phyloP scores from a whole-genome alignment of 495 filamentous ascomycete genomes.

The Baudoinia panamericana region DNA sequence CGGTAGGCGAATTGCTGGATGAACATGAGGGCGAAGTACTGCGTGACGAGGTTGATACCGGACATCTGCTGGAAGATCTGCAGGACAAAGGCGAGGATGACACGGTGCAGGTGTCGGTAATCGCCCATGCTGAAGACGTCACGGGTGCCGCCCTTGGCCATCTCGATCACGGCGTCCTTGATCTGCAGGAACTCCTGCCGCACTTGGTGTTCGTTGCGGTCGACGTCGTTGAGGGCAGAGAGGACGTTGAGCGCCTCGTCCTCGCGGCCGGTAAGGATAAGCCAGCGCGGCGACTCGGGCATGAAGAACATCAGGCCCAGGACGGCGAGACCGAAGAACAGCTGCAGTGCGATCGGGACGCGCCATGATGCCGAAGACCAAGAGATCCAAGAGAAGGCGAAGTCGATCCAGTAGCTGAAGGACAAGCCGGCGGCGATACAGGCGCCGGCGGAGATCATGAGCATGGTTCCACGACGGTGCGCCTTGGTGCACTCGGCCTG shows the following conservation, averaged over 20 bases:
- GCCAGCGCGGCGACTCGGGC: conserved; percentile 64
- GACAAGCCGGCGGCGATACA: conserved; percentile 61
- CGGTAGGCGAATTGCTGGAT: conserved; percentile 42
- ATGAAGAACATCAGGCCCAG: conserved; percentile 47
- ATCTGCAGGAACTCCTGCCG: conserved; percentile 55
- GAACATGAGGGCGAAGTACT: conserved; percentile 58
- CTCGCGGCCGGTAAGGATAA: conserved; percentile 54
- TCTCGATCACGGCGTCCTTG: conserved; percentile 61
- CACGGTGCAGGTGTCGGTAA: conserved; percentile 61
- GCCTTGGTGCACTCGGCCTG: conserved; percentile 67
- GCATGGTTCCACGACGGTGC: conserved; percentile 58
- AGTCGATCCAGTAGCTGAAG: conserved; percentile 64
- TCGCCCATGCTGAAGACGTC: conserved; percentile 61
- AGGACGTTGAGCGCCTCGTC: conserved; percentile 54
- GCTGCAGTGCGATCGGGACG: conserved; percentile 61
- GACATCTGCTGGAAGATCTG: conserved; percentile 65
- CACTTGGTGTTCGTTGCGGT: conserved; percentile 40
- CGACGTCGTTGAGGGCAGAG: conserved; percentile 43
- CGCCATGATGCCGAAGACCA: conserved; percentile 55
- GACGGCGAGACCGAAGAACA: conserved; percentile 52
- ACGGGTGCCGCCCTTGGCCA: conserved; percentile 45
- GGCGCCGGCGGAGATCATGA: conserved; percentile 61
- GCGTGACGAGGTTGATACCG: conserved; percentile 65
- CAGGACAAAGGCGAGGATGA: conserved; percentile 52
- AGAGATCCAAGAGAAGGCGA: conserved; percentile 53